Conservation (phyloP, 1,284 basidiomycete species). For the Gomphus bonarii region DNA sequence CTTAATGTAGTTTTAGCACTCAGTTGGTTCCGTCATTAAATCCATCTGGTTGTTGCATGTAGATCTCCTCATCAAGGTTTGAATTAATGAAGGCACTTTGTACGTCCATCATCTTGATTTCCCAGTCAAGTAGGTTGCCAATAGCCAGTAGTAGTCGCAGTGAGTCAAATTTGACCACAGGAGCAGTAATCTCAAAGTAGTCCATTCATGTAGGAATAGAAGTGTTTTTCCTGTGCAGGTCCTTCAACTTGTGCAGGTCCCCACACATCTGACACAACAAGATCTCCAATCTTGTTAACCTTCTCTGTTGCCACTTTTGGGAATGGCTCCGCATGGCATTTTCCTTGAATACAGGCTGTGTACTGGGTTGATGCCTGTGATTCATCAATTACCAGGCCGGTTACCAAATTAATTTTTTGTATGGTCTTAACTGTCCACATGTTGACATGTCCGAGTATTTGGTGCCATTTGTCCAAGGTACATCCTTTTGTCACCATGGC, state of each 20-base stretch:
- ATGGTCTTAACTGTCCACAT: background rate
- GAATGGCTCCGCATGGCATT: conserved; percentile 2
- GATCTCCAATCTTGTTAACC: background rate
- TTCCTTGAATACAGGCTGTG: conserved; percentile 1
- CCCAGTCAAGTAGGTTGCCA: conserved; percentile 18
- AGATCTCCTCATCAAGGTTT: conserved; percentile 28
- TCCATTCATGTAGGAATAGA: conserved; percentile 1
- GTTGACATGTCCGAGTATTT: background rate
- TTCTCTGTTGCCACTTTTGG: background rate
- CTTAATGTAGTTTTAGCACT: conserved; percentile 16
- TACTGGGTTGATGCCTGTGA: background rate
- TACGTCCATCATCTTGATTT: conserved; percentile 25
- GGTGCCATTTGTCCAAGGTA: conserved; percentile 1
- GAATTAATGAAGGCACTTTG: conserved; percentile 27
- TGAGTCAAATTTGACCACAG: conserved; percentile 21
- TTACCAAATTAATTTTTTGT: background rate
- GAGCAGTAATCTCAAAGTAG: conserved; percentile 27
- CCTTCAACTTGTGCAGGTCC: conserved; percentile 4
- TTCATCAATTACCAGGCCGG: background rate
- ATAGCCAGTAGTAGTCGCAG: conserved; percentile 23
- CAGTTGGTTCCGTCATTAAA: background rate
- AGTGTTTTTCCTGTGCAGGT: background rate
- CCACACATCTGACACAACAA: background rate
- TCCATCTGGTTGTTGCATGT: conserved; percentile 20
- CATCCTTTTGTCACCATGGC: background rate